A percentile compares a stretch with the other conserved stretches of the same genome.
These are phyloP conservation scores for Carex sylvatica DNA, from an alignment of 202 grass and related monocot species.

Conservation along the genomic window DNA sequence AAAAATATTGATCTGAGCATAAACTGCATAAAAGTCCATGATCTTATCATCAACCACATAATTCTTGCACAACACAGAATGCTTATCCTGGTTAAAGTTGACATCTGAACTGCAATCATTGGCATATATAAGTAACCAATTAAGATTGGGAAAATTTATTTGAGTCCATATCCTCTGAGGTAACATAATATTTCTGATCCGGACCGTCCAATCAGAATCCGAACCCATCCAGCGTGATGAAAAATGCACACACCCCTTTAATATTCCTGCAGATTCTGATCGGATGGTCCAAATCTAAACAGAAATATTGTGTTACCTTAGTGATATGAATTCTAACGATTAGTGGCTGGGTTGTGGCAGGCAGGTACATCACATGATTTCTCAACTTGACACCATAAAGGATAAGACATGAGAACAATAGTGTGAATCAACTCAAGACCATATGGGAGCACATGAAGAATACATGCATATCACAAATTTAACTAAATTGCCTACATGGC, in stretches of 20 bases:
- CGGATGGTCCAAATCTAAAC: too few relatives aligned
- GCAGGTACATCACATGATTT: background rate
- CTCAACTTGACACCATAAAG: background rate
- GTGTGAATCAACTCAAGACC: too few relatives aligned
- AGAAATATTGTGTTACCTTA: too few relatives aligned
- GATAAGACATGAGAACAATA: background rate
- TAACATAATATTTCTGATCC: too few relatives aligned
- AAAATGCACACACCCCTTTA: too few relatives aligned
- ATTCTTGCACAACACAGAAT: background rate
- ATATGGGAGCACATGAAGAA: background rate
- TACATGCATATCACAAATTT: conserved; percentile 2
- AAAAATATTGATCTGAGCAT: background rate
- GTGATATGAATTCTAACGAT: too few relatives aligned
- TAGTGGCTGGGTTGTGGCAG: background rate
- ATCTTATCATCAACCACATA: background rate
- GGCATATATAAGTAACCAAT: background rate
- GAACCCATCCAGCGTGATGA: too few relatives aligned
- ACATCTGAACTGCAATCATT: background rate
- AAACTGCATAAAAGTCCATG: background rate
- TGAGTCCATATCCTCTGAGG: too few relatives aligned
- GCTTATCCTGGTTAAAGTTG: background rate
- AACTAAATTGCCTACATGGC: background rate
- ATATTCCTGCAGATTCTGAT: too few relatives aligned
- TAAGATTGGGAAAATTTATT: too few relatives aligned
- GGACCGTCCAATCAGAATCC: too few relatives aligned